Conservation (phyloP, 1,284 basidiomycete species). For the Tylopilus sp. region DNA sequence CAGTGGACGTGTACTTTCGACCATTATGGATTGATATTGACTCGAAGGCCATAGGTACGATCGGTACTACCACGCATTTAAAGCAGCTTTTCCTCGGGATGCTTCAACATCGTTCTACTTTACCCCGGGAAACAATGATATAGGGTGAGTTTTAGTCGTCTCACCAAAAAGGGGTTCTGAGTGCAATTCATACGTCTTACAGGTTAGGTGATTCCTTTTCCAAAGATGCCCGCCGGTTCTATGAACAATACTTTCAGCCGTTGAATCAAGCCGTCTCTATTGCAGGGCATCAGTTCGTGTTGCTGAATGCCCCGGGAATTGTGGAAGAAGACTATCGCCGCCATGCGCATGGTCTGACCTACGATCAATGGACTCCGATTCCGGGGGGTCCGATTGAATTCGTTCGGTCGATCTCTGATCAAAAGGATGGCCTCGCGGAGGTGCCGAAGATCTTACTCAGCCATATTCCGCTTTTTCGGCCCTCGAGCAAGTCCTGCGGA, state of each 20-base stretch:
- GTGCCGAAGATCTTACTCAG: slow-evolving; percentile 74
- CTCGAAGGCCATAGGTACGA: slow-evolving; percentile 65
- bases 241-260: slow-evolving; percentile 73
- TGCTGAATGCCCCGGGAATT: slow-evolving; percentile 81
- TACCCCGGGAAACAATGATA: slow-evolving; percentile 91
- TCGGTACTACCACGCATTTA: slow-evolving; percentile 73
- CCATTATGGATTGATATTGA: slow-evolving; percentile 5
- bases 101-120: slow-evolving; percentile 65
- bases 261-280: slow-evolving; percentile 65
- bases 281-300: slow-evolving; percentile 77
- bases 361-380: slow-evolving; percentile 68
- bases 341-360: slow-evolving; percentile 54
- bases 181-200: slow-evolving; percentile 5
- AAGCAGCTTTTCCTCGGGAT: slow-evolving; percentile 68
- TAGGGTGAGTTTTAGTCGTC: slow-evolving; percentile 63
- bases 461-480: slow-evolving; percentile 86
- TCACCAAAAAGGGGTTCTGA: neutral
- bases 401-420: slow-evolving; percentile 61
- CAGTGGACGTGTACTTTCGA: slow-evolving; percentile 4
- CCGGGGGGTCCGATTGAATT: slow-evolving; percentile 77
- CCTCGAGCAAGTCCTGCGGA: slow-evolving; percentile 80
- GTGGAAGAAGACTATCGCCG: slow-evolving; percentile 85
- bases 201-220: slow-evolving; percentile 78
- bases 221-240: slow-evolving; percentile 69
- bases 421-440: slow-evolving; percentile 28